Evolutionary conservation across 1,139 yeast species (phyloP), one percentile per base, ranked within the genome.

Genomic region (Diutina siamensis): DNA sequence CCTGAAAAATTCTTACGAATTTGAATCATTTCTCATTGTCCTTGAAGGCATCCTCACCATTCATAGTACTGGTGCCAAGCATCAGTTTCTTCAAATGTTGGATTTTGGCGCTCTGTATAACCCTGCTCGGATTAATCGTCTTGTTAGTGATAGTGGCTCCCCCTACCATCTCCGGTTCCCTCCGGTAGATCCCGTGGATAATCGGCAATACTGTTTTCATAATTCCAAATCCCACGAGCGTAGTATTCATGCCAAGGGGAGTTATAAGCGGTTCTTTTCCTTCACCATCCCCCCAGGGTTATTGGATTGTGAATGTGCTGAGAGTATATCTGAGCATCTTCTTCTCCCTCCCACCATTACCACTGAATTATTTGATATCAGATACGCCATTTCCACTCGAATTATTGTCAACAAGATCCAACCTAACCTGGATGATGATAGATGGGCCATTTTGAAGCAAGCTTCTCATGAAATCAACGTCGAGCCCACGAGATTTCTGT

Each of bases 11-110:
- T 62, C 66, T 0, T 56, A 78, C 2, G 70, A 71, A 12, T 79
- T 77, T 52, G 79, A 77, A 51, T 74, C 74, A 74, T 69, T 78
- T 52, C 67, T 73, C 44, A 80, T 78, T 10, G 72, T 80, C 1
- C 58, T 79, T 33, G 83, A 79, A 56, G 84, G 83, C n/a, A 32
- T 38, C 20, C 22, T 13, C n/a, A 38, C 31, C 17, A 25, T 25
- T 18, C 10, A 25, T 3, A 3, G 17, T 2, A 38, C 20, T 17
- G 42, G 42, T 12, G 10, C 18, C 13, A 22, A 17, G 8, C 33
- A 54, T 35, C 62, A 58, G 46, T 64, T 64, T 47, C 54, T 70
- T 49, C 71, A 70, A 49, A 69, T 70, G 74, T 67, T 64, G 52
- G 75, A 70, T 50, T 68, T 68, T 47, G 58, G 60, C 38, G 74